Percentiles rank a stretch among this genome's conserved stretches.
Evolutionary conservation across 2,329 filamentous ascomycete species (phyloP).

Genomic region (Aspergillus brasiliensis): DNA sequence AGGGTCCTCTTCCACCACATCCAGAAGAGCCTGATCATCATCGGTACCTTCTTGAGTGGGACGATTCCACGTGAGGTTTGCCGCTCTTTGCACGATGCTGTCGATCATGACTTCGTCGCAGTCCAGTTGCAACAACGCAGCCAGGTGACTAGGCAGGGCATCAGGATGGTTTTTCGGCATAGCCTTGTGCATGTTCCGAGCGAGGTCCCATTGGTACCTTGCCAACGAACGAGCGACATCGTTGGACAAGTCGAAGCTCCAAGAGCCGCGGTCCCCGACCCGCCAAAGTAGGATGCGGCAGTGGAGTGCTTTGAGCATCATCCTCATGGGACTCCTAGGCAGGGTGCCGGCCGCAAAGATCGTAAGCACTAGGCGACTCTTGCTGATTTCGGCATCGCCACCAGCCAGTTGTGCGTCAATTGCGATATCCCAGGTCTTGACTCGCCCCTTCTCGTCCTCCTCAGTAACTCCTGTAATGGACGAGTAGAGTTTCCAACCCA

Average conservation of each 20-base stretch:
- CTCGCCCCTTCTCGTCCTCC: conserved; percentile 80
- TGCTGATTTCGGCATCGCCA: conserved; percentile 86
- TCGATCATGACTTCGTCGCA: conserved; percentile 80
- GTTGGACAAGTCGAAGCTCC: conserved; percentile 66
- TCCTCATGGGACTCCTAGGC: conserved; percentile 75
- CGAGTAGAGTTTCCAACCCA: conserved; percentile 77
- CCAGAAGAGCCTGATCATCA: conserved; percentile 70
- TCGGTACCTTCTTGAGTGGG: conserved; percentile 69
- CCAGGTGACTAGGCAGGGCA: conserved; percentile 73
- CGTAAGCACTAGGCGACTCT: conserved; percentile 80
- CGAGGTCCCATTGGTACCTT: conserved; percentile 77
- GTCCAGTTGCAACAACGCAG: conserved; percentile 72
- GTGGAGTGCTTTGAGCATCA: conserved; percentile 92
- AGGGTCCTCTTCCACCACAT: conserved; percentile 80
- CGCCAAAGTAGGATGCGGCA: conserved; percentile 88
- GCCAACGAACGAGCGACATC: conserved; percentile 73
- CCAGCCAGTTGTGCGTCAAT: conserved; percentile 90
- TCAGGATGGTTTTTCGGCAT: conserved; percentile 60
- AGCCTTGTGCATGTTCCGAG: conserved; percentile 60
- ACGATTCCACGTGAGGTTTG: conserved; percentile 86
- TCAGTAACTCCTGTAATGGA: conserved; percentile 76
- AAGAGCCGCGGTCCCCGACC: conserved; percentile 65
- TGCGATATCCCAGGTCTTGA: conserved; percentile 92
- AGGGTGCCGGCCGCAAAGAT: conserved; percentile 85
- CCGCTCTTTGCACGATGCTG: conserved; percentile 77